These are phyloP conservation scores for Talaromyces sp. DNA, from an alignment of 2,329 filamentous ascomycete species.

Conservation along the genomic window DNA sequence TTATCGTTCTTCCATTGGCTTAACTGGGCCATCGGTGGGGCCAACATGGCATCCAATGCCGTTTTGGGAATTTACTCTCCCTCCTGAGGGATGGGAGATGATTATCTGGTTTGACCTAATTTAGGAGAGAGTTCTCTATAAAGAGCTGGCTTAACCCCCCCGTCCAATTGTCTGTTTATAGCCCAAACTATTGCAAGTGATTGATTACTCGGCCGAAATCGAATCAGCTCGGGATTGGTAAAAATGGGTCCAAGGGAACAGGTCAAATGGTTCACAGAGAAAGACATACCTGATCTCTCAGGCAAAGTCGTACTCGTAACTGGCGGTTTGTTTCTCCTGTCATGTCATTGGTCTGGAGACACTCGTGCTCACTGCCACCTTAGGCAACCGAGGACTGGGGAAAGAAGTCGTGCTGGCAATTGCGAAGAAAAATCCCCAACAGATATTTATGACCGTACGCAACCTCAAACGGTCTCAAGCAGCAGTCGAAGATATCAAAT, in stretches of 20 bases:
- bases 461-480: slow-evolving; percentile 15
- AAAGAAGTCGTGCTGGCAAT: slow-evolving; percentile 17
- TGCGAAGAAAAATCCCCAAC: neutral
- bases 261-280: slow-evolving; percentile 27
- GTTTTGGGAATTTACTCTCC: neutral
- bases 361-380: neutral
- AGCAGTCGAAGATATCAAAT: slow-evolving; percentile 15
- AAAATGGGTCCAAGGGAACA: neutral
- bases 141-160: neutral
- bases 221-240: neutral
- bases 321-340: slow-evolving; percentile 35
- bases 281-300: slow-evolving; percentile 42
- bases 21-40: neutral
- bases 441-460: neutral
- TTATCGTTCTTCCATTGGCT: neutral
- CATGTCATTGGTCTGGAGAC: neutral
- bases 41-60: neutral
- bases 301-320: slow-evolving; percentile 52
- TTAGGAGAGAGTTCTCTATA: neutral
- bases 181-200: neutral
- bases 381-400: slow-evolving; percentile 23
- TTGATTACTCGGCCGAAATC: too few relatives aligned
- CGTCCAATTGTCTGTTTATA: neutral
- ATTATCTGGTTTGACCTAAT: too few relatives aligned
- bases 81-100: too few relatives aligned